A percentile compares a stretch with the other conserved stretches of the same genome.
phyloP scores from a whole-genome alignment of 306 rosid species.

The Prosopis cineraria region DNA sequence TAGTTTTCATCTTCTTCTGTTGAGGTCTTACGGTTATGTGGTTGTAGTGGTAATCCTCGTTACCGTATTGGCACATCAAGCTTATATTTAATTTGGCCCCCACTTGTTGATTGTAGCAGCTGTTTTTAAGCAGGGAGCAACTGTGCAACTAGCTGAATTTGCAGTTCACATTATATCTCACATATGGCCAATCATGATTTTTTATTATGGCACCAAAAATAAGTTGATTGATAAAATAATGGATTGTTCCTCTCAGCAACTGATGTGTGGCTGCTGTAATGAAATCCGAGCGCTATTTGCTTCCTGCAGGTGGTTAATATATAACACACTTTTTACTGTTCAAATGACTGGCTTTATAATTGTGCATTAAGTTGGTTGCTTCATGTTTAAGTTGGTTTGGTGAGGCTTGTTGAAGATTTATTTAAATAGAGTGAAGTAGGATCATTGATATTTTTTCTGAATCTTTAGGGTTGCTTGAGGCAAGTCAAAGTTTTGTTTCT shows the following conservation, averaged over 20 bases:
- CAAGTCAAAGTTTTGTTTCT: background rate
- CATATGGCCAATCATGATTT: too few relatives aligned
- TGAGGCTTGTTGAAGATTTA: background rate
- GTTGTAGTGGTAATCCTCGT: background rate
- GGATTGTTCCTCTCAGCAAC: background rate
- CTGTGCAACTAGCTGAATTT: background rate
- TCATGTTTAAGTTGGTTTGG: background rate
- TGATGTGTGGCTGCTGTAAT: background rate
- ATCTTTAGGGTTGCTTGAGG: background rate
- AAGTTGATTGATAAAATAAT: background rate
- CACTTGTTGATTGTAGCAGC: too few relatives aligned
- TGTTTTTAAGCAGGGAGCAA: too few relatives aligned
- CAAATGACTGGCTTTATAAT: background rate
- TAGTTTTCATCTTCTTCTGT: background rate
- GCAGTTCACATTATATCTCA: too few relatives aligned
- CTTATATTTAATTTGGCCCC: background rate
- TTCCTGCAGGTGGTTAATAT: background rate
- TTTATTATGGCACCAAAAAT: too few relatives aligned
- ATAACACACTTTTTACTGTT: background rate
- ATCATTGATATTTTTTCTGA: background rate
- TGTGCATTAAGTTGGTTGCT: background rate
- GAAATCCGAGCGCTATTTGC: background rate
- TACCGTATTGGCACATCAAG: background rate
- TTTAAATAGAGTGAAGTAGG: background rate
- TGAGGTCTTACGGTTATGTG: background rate